Evolutionary conservation across 2,329 filamentous ascomycete genomes (phyloP).

Genomic region (Seiridium cupressi): DNA sequence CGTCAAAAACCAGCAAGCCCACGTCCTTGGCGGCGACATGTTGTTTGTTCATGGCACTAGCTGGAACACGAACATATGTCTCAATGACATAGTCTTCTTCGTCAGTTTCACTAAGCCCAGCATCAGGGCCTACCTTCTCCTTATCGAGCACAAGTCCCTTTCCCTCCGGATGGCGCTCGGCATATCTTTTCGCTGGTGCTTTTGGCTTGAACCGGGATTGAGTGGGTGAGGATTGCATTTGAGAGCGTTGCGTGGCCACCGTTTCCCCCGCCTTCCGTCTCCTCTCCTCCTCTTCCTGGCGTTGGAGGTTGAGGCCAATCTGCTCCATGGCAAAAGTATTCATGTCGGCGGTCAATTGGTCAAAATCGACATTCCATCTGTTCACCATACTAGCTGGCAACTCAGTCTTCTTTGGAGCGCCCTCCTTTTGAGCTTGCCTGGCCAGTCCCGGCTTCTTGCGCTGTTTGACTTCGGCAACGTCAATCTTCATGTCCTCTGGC

Average conservation of each 20-base stretch:
- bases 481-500: conserved; percentile 20
- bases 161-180: conserved; percentile 52
- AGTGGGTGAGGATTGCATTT: conserved; percentile 8
- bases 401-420: conserved; percentile 18
- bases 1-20: conserved; percentile 55
- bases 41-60: conserved; percentile 41
- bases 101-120: conserved; percentile 40
- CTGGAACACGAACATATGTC: conserved; percentile 62
- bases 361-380: conserved; percentile 36
- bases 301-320: conserved; percentile 52
- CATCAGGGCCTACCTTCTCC: conserved; percentile 26
- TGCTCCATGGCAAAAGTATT: conserved; percentile 54
- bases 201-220: conserved; percentile 53
- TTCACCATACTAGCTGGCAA: conserved; percentile 26
- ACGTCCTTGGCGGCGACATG: conserved; percentile 49
- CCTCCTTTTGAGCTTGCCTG: conserved; percentile 18
- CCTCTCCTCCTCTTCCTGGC: conserved; percentile 40
- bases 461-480: conserved; percentile 22
- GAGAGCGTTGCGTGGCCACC: conserved; percentile 7
- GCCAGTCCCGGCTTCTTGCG: conserved; percentile 33
- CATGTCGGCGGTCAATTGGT: conserved; percentile 28
- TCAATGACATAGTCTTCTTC: conserved; percentile 63
- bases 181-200: conserved; percentile 51
- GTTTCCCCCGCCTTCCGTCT: conserved; percentile 20
- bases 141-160: conserved; percentile 19